Base-by-base conservation (phyloP, 1,284 basidiomycete genomes). In the Schizophyllum amplum region DNA sequence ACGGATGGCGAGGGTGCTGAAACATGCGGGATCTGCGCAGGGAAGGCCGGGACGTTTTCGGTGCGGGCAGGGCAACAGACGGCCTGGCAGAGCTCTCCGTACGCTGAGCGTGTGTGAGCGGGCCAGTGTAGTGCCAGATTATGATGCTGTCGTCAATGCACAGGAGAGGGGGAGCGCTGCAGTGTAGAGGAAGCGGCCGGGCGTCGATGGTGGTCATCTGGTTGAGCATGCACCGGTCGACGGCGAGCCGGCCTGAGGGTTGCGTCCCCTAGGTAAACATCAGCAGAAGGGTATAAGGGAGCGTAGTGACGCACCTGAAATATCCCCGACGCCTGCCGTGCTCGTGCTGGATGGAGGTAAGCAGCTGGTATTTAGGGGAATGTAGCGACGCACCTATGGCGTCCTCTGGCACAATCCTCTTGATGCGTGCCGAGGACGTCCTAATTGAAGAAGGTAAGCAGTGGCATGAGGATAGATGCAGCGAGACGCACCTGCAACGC, bases 321-420 rank as follows among this genome's bases (percentile, higher is more conserved):
- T 98, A 52, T 97, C 98, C 75, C 98, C 95, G 46, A 98, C 93
- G 81, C 69, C 92, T 94, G 70, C 98, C 95, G 64, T 95, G 98
- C 64, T 92, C 90, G 42, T 95, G 95, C 85, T 89, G 61, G 25
- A 56, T 21, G 13, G 26, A 46, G 21, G 49, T 59, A 24, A 57
- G 20, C 6, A 51, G 24, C 47, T n/a, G 24, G 54, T n/a, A 27
- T 20, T 15, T 11, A 57, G 52, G 56, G 46, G 27, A 33, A 59
- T 20, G 7, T 24, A n/a, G n/a, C n/a, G n/a, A n/a, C n/a, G n/a
- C n/a, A n/a, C n/a, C n/a, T n/a, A n/a, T n/a, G 13, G 13, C n/a
- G n/a, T n/a, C n/a, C n/a, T n/a, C 0, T 62, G 75, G 46, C 58
- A 84, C 87, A 78, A 98, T 98, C 77, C 94, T 94, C 79, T 98